Evolutionary conservation across 148 eudicot genomes (phyloP), one percentile per base, ranked within the genome.

Genomic region (Salicornia ramosissima): DNA sequence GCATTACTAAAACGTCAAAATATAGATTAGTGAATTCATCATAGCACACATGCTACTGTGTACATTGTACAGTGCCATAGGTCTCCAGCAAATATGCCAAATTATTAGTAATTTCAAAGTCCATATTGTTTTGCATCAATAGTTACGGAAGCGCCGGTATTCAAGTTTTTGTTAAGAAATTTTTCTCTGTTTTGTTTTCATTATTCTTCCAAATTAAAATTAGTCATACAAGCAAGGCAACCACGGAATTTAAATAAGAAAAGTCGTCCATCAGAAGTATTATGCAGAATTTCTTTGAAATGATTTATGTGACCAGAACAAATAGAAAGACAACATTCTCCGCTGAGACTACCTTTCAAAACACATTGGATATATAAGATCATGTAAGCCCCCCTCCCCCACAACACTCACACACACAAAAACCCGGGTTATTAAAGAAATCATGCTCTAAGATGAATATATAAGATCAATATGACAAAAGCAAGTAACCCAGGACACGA

Each of bases 401-500:
- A 3, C 40, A 36, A 4, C 40, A 4, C 4, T 8, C 40, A 36
- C 40, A 36, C 40, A 36, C 40, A 36, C 40, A 36, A 36, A 36
- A 36, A 36, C 40, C 40, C 4, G 40, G 40, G 40, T 36, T 36
- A 36, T 36, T 36, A 36, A 8, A 22, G 28, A 22, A 52, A 52
- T 54, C 31, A 54, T 54, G 31, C 19, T 54, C 31, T 10, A 10
- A 15, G 43, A 50, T 21, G 1, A 67, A 18, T 26, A 12, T 31
- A 29, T 50, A 36, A n/a, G 33, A 29, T 30, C 10, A 50, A 49
- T 49, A 14, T 6, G 14, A 67, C 52, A 70, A 65, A 71, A 67
- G 42, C 30, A 21, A n/a, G n/a, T n/a, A n/a, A n/a, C 14, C 21
- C 29, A 1, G 30, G 36, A 10, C 21, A 59, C 14, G 63, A 21